phyloP scores from a whole-genome alignment of 805 yeast species.

The Metschnikowia kunwiensis region DNA sequence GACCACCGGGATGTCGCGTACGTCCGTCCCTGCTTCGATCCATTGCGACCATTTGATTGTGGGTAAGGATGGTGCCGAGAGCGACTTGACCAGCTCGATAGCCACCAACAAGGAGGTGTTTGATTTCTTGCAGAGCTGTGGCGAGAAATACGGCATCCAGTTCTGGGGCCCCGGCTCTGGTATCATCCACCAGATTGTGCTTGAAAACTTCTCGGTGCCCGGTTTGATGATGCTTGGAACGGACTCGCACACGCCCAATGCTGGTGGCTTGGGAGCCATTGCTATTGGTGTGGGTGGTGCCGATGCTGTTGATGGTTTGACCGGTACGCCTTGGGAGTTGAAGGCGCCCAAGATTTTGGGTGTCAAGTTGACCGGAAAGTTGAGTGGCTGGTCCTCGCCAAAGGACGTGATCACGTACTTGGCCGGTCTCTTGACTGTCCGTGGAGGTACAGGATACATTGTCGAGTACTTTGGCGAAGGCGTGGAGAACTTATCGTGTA shows the following conservation, averaged over 20 bases:
- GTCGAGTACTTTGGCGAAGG: constrained; percentile 98
- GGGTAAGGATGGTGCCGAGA: constrained; percentile 88
- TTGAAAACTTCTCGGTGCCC: constrained; percentile 95
- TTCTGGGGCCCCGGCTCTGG: constrained; percentile 99
- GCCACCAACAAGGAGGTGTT: constrained; percentile 91
- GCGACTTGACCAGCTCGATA: constrained; percentile 77
- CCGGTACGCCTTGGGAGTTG: constrained; percentile 98
- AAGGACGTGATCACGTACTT: constrained; percentile 92
- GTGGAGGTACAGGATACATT: constrained; percentile 97
- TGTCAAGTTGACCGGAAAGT: constrained; percentile 84
- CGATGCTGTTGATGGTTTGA: constrained; percentile 96
- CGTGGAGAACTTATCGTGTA: constrained; percentile 81
- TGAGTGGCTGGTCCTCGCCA: constrained; percentile 95
- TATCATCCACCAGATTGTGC: constrained; percentile 94
- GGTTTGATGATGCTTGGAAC: constrained; percentile 98
- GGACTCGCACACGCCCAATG: constrained; percentile 98
- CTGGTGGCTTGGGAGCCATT: constrained; percentile 97
- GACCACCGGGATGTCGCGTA: constrained; percentile 88
- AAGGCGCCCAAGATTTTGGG: constrained; percentile 96
- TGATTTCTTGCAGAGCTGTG: constrained; percentile 89
- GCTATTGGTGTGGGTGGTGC: constrained; percentile 99
- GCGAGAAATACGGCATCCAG: constrained; percentile 92
- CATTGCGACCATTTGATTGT: constrained; percentile 98
- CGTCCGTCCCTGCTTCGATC: constrained; percentile 91
- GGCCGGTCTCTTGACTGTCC: constrained; percentile 90